Evolutionary conservation across 2,329 filamentous ascomycete species (phyloP).

Genomic region (Cercospora sp.): DNA sequence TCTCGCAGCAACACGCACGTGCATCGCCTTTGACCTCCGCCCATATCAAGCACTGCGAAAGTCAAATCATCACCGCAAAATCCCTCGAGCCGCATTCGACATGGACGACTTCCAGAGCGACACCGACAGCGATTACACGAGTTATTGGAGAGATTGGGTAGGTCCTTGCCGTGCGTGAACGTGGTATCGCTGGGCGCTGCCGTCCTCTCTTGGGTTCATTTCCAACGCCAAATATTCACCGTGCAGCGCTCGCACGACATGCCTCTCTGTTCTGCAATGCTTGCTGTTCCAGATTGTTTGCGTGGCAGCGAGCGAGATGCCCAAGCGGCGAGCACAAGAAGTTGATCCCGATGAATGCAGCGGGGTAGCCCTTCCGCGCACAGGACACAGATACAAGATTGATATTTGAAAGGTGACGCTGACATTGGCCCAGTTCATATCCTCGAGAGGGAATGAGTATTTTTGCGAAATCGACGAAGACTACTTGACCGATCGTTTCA

Average conservation of each 20-base stretch:
- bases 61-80: not conserved
- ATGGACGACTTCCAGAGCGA: constrained; percentile 99
- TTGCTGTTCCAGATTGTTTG: not conserved
- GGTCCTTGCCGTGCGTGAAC: constrained; percentile 29
- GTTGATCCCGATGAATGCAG: not conserved
- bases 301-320: not conserved
- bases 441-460: constrained; percentile 95
- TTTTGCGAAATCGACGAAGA: constrained; percentile 99
- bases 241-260: not conserved
- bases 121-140: constrained; percentile 98
- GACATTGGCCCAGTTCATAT: constrained; percentile 77
- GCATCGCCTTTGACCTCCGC: not conserved
- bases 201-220: not conserved
- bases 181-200: not conserved
- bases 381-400: not conserved
- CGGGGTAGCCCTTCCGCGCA: not conserved
- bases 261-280: not conserved
- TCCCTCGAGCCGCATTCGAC: not conserved
- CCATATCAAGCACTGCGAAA: not conserved
- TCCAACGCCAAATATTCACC: not conserved
- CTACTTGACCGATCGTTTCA: constrained; percentile 97
- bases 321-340: not conserved
- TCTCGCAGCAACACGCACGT: not conserved
- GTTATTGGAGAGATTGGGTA: constrained; percentile 99
- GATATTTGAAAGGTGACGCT: constrained; percentile 3